phyloP scores from a whole-genome alignment of 2,329 filamentous ascomycete species.

The Balansia obtecta region DNA sequence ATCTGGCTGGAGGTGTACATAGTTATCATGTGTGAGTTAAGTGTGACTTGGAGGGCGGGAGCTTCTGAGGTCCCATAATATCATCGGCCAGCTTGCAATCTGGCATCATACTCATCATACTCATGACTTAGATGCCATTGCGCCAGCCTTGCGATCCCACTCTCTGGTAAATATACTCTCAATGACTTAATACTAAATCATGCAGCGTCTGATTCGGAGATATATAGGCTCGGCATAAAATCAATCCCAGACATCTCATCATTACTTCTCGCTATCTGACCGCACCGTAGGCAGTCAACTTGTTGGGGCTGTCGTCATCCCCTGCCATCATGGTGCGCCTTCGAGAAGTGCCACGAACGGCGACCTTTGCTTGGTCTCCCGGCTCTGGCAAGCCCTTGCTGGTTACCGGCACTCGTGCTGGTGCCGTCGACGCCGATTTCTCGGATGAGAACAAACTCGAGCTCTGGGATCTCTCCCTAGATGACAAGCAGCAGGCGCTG shows the following conservation, averaged over 20 bases:
- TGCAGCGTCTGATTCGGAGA: constrained; percentile 1
- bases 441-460: constrained; percentile 95
- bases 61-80: constrained; percentile 15
- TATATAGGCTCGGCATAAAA: constrained; percentile 2
- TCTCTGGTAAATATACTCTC: constrained; percentile 6
- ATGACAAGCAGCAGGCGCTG: constrained; percentile 59
- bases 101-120: constrained; percentile 34
- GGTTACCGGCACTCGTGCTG: constrained; percentile 87
- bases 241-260: background rate
- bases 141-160: constrained; percentile 7
- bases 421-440: constrained; percentile 93
- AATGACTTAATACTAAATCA: background rate
- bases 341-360: constrained; percentile 91
- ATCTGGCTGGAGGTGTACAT: background rate
- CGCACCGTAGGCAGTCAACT: constrained; percentile 11
- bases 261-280: background rate
- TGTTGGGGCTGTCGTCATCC: constrained; percentile 8
- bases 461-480: constrained; percentile 85
- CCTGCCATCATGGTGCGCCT: constrained; percentile 72
- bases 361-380: constrained; percentile 93
- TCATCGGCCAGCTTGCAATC: constrained; percentile 26
- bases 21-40: background rate
- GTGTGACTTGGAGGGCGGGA: constrained; percentile 8
- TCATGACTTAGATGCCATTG: constrained; percentile 12
- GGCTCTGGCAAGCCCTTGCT: constrained; percentile 67